Conservation (phyloP, 495 filamentous ascomycete genomes). For the Tuber indicum region DNA sequence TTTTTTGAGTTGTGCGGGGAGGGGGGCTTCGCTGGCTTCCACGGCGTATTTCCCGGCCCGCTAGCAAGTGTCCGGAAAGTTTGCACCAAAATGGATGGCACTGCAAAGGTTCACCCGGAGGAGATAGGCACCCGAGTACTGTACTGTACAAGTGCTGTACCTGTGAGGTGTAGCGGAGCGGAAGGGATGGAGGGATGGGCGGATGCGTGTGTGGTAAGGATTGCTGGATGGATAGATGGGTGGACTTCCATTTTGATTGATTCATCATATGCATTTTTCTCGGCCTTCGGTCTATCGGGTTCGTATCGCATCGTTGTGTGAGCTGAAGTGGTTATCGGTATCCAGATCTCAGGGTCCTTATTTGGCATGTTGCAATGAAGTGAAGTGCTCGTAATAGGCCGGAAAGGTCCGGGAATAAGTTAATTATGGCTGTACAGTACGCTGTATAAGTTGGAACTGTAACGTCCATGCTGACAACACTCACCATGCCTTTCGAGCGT, state of each 20-base stretch:
- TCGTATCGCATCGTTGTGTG: constrained; percentile 4
- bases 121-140: not conserved
- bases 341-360: not conserved
- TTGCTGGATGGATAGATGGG: not conserved
- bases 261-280: not conserved
- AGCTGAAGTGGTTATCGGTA: not conserved
- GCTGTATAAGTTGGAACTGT: not conserved
- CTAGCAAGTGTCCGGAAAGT: not conserved
- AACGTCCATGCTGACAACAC: not conserved
- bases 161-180: not conserved
- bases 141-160: no score
- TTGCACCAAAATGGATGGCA: not conserved
- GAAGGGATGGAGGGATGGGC: not conserved
- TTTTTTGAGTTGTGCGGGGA: not conserved
- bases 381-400: not conserved
- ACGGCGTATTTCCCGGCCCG: not conserved
- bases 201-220: not conserved
- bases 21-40: not conserved
- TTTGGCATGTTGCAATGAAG: not conserved
- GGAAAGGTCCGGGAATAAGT: not conserved
- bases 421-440: not conserved
- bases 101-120: not conserved
- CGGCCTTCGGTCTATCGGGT: not conserved
- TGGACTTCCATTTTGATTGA: not conserved
- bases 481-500: not conserved